These are phyloP conservation scores for Maudiozyma humilis DNA, from an alignment of 1,139 yeast genomes.

Conservation along the genomic window DNA sequence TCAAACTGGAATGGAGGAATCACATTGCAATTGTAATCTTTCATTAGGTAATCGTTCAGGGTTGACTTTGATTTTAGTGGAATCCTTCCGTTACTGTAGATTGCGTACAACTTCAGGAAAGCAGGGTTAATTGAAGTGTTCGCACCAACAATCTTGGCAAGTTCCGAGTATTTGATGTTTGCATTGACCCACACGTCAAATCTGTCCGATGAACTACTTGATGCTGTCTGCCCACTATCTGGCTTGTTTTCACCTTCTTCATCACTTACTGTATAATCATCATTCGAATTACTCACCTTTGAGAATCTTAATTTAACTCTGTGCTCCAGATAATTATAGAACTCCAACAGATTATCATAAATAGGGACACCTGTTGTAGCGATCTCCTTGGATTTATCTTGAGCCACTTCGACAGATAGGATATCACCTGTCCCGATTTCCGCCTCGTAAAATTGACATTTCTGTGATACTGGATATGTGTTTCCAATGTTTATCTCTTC, in stretches of 20 bases:
- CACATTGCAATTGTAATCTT: slow-evolving; percentile 41
- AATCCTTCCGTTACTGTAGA: slow-evolving; percentile 47
- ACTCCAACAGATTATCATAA: slow-evolving; percentile 38
- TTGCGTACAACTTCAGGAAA: slow-evolving; percentile 56
- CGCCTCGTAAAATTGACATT: slow-evolving; percentile 39
- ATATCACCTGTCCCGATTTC: slow-evolving; percentile 80
- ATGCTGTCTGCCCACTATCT: slow-evolving; percentile 10
- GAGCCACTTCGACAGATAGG: slow-evolving; percentile 45
- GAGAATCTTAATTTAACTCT: slow-evolving; percentile 53
- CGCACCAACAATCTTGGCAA: slow-evolving; percentile 53
- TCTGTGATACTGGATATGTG: slow-evolving; percentile 43
- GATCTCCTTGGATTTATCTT: not conserved
- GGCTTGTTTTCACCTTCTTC: not conserved
- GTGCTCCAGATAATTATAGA: slow-evolving; percentile 57
- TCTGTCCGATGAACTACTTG: slow-evolving; percentile 16
- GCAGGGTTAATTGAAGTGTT: slow-evolving; percentile 50
- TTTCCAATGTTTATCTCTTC: slow-evolving; percentile 69
- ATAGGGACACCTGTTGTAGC: slow-evolving; percentile 18
- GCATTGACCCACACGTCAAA: slow-evolving; percentile 68
- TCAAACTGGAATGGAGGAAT: slow-evolving; percentile 60
- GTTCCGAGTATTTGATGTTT: slow-evolving; percentile 47
- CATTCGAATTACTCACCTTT: slow-evolving; percentile 41
- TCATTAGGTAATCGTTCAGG: slow-evolving; percentile 39
- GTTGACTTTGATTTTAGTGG: slow-evolving; percentile 32
- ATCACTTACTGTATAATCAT: slow-evolving; percentile 36